These are phyloP conservation scores for Isabelozyma heimii DNA, from an alignment of 805 yeast species.

Conservation along the genomic window DNA sequence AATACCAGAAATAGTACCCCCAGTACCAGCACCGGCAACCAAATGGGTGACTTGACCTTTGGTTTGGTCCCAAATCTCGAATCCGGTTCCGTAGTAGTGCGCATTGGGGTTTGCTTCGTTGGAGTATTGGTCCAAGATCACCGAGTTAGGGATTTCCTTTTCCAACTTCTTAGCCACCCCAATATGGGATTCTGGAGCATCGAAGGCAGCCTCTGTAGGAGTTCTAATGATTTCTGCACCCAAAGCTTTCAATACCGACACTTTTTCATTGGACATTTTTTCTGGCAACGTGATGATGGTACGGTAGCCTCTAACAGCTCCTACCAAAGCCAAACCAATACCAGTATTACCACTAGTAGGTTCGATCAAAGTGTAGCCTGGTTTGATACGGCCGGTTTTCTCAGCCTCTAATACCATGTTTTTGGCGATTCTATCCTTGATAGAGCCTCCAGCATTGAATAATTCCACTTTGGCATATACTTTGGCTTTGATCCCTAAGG, in stretches of 20 bases:
- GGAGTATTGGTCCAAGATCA: conserved; percentile 79
- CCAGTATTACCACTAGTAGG: conserved; percentile 94
- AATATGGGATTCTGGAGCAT: conserved; percentile 85
- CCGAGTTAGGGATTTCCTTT: conserved; percentile 80
- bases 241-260: conserved; percentile 79
- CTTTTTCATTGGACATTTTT: conserved; percentile 90
- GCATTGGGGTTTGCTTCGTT: conserved; percentile 80
- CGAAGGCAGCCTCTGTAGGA: conserved; percentile 92
- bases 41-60: conserved; percentile 67
- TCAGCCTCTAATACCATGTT: conserved; percentile 88
- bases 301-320: conserved; percentile 84
- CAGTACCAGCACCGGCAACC: conserved; percentile 93
- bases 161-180: conserved; percentile 82
- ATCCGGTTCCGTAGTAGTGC: conserved; percentile 82
- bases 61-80: conserved; percentile 81
- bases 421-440: conserved; percentile 84
- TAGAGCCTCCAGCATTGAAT: conserved; percentile 88
- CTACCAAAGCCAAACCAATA: conserved; percentile 82
- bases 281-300: conserved; percentile 87
- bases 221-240: conserved; percentile 92
- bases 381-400: conserved; percentile 69
- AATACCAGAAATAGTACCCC: conserved; percentile 96
- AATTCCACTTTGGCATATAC: conserved; percentile 74
- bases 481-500: conserved; percentile 69
- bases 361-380: conserved; percentile 83